phyloP scores from a whole-genome alignment of 805 yeast genomes.

The Kluyveromyces aestuarii region DNA sequence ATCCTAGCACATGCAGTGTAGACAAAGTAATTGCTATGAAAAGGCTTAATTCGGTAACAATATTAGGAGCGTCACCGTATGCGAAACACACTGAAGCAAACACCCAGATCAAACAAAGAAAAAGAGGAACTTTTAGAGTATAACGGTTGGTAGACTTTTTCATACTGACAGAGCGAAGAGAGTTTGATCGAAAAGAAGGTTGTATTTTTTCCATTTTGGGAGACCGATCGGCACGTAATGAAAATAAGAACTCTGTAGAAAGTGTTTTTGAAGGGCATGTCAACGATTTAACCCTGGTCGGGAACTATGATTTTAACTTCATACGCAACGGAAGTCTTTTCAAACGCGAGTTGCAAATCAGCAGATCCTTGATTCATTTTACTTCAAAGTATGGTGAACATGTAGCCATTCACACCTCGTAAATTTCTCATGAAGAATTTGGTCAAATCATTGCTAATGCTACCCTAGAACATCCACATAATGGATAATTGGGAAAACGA shows the following conservation, averaged over 20 bases:
- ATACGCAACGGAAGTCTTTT: neutral
- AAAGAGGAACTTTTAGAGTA: neutral
- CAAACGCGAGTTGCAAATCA: neutral
- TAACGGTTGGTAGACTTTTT: neutral
- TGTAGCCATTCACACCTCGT: neutral
- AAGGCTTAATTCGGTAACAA: neutral
- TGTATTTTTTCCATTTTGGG: too few relatives aligned
- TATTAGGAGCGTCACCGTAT: neutral
- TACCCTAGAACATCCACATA: neutral
- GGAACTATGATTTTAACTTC: slow-evolving; percentile 1
- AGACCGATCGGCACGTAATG: too few relatives aligned
- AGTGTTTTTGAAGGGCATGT: neutral
- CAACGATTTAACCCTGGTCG: neutral
- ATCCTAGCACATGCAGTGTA: neutral
- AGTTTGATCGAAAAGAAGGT: neutral
- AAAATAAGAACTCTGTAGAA: neutral
- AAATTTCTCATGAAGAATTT: neutral
- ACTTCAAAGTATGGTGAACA: neutral
- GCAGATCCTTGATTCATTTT: neutral
- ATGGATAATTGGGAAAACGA: neutral
- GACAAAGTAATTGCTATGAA: slow-evolving; percentile 1
- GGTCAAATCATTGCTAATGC: neutral
- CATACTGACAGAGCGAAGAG: neutral
- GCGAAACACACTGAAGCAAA: neutral
- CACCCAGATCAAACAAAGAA: neutral